Conservation (phyloP, 208 protist species). For the Trypanosoma platydactyli region DNA sequence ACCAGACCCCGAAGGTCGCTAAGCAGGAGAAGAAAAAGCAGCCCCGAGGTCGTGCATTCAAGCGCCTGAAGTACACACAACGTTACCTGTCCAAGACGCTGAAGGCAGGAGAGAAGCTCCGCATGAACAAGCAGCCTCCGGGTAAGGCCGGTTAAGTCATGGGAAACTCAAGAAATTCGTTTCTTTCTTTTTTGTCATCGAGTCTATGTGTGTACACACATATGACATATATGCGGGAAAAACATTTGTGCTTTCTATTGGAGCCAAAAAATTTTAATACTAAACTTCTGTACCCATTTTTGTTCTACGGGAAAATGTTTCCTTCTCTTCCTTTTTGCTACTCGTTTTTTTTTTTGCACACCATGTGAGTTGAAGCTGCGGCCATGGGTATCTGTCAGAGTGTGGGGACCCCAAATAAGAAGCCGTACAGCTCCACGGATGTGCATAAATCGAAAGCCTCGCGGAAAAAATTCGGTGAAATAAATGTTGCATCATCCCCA, state of each 20-base stretch:
- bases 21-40: constrained; percentile 96
- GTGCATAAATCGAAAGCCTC: not conserved
- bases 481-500: constrained; percentile 5
- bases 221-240: too few species aligned
- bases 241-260: too few species aligned
- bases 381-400: constrained; percentile 24
- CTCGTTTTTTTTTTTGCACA: constrained; percentile 1
- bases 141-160: constrained; percentile 84
- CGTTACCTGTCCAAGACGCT: constrained; percentile 94
- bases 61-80: constrained; percentile 97
- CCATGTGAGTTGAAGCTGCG: constrained; percentile 11
- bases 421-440: not conserved
- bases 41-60: constrained; percentile 95
- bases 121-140: constrained; percentile 92
- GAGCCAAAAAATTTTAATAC: too few species aligned
- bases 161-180: constrained; percentile 6
- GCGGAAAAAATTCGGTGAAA: not conserved
- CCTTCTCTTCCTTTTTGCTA: not conserved
- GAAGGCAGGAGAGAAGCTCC: constrained; percentile 92
- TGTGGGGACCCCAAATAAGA: constrained; percentile 13
- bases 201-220: too few species aligned
- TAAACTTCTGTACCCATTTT: too few species aligned
- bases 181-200: constrained; percentile 29
- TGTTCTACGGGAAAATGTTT: not conserved
- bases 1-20: constrained; percentile 97